These are phyloP conservation scores for Pythium myriotylum DNA, from an alignment of 352 stramenopile genomes.

Conservation along the genomic window DNA sequence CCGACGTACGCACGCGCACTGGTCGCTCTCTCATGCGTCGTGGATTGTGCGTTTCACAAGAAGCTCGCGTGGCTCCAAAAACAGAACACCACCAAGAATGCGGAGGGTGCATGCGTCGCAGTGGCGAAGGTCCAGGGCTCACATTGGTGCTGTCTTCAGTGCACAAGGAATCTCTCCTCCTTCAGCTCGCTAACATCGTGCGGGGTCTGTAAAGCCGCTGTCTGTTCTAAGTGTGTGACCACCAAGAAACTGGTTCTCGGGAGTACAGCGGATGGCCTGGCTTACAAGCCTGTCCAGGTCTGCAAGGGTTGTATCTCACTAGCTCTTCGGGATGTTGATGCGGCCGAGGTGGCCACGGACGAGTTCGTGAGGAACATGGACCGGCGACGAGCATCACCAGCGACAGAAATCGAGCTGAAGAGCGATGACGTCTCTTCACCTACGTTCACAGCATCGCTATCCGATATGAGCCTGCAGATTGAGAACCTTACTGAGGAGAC, in stretches of 20 bases:
- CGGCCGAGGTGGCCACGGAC: background rate
- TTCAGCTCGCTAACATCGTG: constrained; percentile 7
- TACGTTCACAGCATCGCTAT: background rate
- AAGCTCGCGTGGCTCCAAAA: constrained; percentile 1
- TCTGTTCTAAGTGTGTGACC: background rate
- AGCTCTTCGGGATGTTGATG: background rate
- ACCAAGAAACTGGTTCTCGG: constrained; percentile 6
- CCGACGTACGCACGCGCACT: background rate
- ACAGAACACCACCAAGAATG: background rate
- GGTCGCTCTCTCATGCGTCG: background rate
- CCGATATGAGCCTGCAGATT: background rate
- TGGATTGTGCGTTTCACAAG: background rate
- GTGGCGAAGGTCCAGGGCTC: background rate
- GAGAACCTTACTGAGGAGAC: background rate
- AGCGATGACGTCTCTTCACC: background rate
- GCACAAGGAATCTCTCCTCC: background rate
- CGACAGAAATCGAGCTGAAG: background rate
- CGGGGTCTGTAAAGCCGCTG: background rate
- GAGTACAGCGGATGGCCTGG: background rate
- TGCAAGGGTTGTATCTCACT: constrained; percentile 5
- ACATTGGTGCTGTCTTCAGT: constrained; percentile 2
- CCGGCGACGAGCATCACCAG: background rate
- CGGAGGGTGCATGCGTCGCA: background rate
- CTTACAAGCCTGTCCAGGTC: background rate
- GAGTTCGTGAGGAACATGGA: constrained; percentile 11